Percentiles rank a stretch among this genome's conserved stretches.
Conservation (phyloP, 176 grass and related monocot genomes). For the Eremochloa ophiuroides region DNA sequence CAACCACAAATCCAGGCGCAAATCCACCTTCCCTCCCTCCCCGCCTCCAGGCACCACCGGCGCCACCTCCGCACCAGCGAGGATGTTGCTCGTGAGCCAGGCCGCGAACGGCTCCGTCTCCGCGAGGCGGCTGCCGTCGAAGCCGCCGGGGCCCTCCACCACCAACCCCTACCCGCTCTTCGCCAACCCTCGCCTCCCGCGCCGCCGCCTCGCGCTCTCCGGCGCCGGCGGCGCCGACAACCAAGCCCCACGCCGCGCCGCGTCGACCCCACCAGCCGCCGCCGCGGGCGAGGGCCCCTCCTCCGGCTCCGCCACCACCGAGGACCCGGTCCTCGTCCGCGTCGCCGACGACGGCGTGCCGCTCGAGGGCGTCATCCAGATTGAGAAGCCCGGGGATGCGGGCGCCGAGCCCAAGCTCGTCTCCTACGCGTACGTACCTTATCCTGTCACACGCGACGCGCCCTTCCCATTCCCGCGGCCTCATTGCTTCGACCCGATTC, state of each 20-base stretch:
- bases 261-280: neutral
- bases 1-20: conserved; percentile 23
- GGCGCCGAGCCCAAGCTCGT: conserved; percentile 56
- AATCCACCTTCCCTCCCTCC: neutral
- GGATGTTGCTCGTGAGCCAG: conserved; percentile 79
- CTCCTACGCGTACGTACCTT: conserved; percentile 63
- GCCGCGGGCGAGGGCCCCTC: conserved; percentile 42
- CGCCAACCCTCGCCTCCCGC: conserved; percentile 25
- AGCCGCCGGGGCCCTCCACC: conserved; percentile 20
- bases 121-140: conserved; percentile 54
- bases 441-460: neutral
- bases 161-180: conserved; percentile 54
- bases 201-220: conserved; percentile 35
- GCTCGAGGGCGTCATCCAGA: conserved; percentile 80
- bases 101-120: conserved; percentile 79
- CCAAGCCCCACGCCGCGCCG: conserved; percentile 7
- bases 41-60: neutral
- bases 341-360: conserved; percentile 57
- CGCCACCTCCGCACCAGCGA: neutral
- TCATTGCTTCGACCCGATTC: neutral
- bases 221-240: conserved; percentile 24
- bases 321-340: conserved; percentile 42
- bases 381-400: conserved; percentile 45
- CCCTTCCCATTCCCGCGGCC: neutral
- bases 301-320: conserved; percentile 4